These are phyloP conservation scores for Naegleria fowleri DNA, from an alignment of 208 protist genomes.

Conservation along the genomic window DNA sequence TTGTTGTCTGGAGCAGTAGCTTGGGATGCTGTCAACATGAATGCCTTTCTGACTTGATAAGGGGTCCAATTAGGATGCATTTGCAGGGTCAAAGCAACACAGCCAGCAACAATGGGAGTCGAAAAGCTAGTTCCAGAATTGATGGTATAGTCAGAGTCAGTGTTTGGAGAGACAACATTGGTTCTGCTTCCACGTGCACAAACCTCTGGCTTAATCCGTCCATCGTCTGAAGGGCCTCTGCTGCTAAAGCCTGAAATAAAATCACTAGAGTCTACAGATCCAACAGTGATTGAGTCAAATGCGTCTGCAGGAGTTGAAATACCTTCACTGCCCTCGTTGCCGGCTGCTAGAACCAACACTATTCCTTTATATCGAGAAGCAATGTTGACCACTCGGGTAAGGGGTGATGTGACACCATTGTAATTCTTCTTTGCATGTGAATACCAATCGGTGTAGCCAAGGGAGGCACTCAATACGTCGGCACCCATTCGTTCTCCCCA, in stretches of 20 bases:
- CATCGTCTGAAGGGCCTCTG: background rate
- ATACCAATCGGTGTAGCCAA: conserved; percentile 14
- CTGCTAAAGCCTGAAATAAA: background rate
- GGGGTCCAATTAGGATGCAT: background rate
- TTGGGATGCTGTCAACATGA: background rate
- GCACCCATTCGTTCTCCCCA: conserved; percentile 17
- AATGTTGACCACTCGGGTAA: background rate
- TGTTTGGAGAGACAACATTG: background rate
- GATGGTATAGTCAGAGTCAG: background rate
- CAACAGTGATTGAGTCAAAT: background rate
- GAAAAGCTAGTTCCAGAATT: background rate
- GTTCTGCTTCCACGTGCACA: background rate
- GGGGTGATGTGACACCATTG: background rate
- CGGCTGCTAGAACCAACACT: background rate
- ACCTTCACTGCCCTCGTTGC: background rate
- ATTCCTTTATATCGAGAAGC: background rate
- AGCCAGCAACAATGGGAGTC: conserved; percentile 15
- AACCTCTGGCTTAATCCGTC: background rate
- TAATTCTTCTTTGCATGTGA: background rate
- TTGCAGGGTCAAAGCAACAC: background rate
- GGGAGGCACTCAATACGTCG: background rate
- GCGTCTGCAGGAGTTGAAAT: background rate
- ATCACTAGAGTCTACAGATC: background rate
- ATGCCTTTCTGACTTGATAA: background rate
- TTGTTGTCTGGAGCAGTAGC: background rate